Base-by-base conservation (phyloP, 371 early-diverging fungal genomes). In the Fennellomyces sp. region DNA sequence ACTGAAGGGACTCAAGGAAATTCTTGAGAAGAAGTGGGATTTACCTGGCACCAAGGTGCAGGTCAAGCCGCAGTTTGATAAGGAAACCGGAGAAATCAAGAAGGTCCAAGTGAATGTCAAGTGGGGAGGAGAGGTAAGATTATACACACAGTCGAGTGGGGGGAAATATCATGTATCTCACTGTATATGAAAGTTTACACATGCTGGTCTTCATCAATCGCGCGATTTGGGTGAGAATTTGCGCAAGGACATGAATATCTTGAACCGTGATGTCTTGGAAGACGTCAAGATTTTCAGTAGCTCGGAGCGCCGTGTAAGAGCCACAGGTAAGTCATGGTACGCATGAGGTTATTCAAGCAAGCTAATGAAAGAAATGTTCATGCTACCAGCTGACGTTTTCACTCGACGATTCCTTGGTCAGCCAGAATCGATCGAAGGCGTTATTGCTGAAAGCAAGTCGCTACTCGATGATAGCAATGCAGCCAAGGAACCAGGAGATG, bases 11-110 rank as follows among this genome's bases (percentile, higher is more conserved):
- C 69, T 96, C 15, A 79, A 81, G 39, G 87, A 83, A 30, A 90
- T 95, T 30, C 71, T 98, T 54, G 82, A 85, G 39, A 88, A 89
- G 68, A 97, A 97, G 61, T 85, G 88, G 6, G 80, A 75, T 23
- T 66, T 93, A n/a, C 87, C 91, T 0, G 97, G 96, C 3, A 96
- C 97, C 41, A 98, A 97, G 62, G 92, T 97, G 19, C 98, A 98
- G 63, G 63, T 96, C 13, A 94, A 95, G 69, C 94, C 97, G 0
- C 72, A 80, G 6, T 90, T 81, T 61, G 79, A 78, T 54, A 88
- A 89, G 29, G 76, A 88, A 28, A 77, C 77, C 38, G 68, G 78
- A 6, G 48, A 70, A 3, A 78, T 95, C 2, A 80, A 85, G 31
- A 93, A 94, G 59, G 70, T 93, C 8, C 95, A 96, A 75, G 73